phyloP scores from a whole-genome alignment of 495 filamentous ascomycete genomes.

The Annulohypoxylon moriforme region DNA sequence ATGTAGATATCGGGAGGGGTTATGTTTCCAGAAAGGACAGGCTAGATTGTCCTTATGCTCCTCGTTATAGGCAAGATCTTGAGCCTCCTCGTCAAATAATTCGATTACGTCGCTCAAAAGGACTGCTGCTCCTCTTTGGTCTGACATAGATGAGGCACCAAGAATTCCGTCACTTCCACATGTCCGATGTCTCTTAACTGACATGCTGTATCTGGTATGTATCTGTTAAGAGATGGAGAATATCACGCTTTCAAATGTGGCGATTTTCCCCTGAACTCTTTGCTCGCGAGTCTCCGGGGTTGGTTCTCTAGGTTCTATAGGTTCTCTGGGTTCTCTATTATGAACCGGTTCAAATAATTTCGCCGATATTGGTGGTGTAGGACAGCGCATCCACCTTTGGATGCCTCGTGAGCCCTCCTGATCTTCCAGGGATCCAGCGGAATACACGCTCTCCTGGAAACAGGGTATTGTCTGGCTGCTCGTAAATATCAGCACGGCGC shows the following conservation, averaged over 20 bases:
- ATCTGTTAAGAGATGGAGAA: not conserved
- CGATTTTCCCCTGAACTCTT: slow-evolving; percentile 23
- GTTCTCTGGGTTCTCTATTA: no score
- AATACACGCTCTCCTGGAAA: slow-evolving; percentile 41
- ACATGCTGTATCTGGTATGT: not conserved
- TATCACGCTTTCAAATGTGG: slow-evolving; percentile 22
- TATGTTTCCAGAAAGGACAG: slow-evolving; percentile 38
- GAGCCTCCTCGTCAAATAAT: slow-evolving; percentile 1
- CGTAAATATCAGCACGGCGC: slow-evolving; percentile 12
- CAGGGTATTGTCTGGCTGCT: slow-evolving; percentile 23
- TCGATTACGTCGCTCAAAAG: slow-evolving; percentile 7
- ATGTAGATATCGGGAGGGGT: slow-evolving; percentile 25
- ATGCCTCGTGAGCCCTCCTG: slow-evolving; percentile 34
- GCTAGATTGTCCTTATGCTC: slow-evolving; percentile 29
- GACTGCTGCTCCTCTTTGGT: not conserved
- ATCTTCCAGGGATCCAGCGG: slow-evolving; percentile 28
- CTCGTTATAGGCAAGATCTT: not conserved
- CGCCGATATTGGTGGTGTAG: slow-evolving; percentile 31
- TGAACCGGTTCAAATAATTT: no score
- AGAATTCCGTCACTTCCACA: not conserved
- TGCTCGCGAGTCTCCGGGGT: not conserved
- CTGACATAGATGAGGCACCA: not conserved
- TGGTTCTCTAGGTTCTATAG: slow-evolving; percentile 6
- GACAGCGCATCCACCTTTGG: slow-evolving; percentile 40
- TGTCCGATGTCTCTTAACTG: not conserved